Evolutionary conservation across 2,329 filamentous ascomycete species (phyloP), one percentile per base, ranked within the genome.

Genomic region (Apiospora hydei): DNA sequence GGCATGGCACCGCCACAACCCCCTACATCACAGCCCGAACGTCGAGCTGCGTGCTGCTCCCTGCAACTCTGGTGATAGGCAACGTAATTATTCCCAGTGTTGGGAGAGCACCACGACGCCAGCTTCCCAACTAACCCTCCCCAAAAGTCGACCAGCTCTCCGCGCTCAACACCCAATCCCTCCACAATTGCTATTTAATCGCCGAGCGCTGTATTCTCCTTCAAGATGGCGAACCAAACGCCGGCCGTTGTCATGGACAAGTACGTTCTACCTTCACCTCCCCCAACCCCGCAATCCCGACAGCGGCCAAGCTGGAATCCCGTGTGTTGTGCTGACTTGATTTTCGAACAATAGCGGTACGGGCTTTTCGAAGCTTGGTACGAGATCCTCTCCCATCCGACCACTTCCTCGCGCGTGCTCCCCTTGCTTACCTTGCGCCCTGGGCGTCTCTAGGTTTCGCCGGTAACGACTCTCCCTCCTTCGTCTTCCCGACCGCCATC

Each of bases 181-280:
- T 11, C 34, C 41, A 2, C 57, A 64, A 64, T 64, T 64, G 57
- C 57, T 21, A 21, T 41, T 64, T 24, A 30, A 64, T 64, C 57
- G 41, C 34, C 57, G 34, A 34, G 57, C n/a, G 57, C 57, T 64
- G 57, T 21, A 41, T 41, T 67, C 71, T 69, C 75, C 73, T 76
- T 80, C 82, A 87, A 82, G 79, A 99, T 99, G 96, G 96, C 96
- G 82, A 93, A 93, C 87, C 96, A 98, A 91, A 98, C 96, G 83
- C 96, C 96, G 80, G 96, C 96, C 94, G 96, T 99, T 98, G 96
- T 99, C 94, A 99, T 99, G 96, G 96, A 99, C 96, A 99, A 99
- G 96, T 98, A 92, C 86, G 94, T 89, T 64, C 30, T 80, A 74
- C 83, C 80, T 76, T 78, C 80, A 75, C 80, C 78, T 80, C 78